phyloP scores from a whole-genome alignment of 1,139 yeast genomes.

The Entelexis paramagnoliae region DNA sequence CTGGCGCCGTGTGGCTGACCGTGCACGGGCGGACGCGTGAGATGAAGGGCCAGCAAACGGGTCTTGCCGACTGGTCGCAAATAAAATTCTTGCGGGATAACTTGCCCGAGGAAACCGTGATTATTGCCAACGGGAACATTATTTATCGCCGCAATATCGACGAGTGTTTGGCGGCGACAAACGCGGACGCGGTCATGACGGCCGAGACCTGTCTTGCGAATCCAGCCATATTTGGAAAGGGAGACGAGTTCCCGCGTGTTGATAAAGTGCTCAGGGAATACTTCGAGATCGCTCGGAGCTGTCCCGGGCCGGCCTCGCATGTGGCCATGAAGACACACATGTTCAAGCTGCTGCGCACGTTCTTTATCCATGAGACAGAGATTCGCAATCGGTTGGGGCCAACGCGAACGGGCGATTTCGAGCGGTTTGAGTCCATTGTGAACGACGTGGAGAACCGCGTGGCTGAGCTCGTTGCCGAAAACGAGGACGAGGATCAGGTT shows the following conservation, averaged over 20 bases:
- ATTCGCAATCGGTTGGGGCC: slow-evolving; percentile 63
- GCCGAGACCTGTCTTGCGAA: slow-evolving; percentile 93
- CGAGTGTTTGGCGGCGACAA: slow-evolving; percentile 52
- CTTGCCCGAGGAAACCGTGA: slow-evolving; percentile 71
- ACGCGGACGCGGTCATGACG: slow-evolving; percentile 90
- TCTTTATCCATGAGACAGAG: slow-evolving; percentile 63
- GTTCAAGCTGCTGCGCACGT: slow-evolving; percentile 74
- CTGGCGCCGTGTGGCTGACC: slow-evolving; percentile 93
- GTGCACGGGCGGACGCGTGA: slow-evolving; percentile 95
- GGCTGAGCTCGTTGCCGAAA: slow-evolving; percentile 40
- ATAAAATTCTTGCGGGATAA: slow-evolving; percentile 67
- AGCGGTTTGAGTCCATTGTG: slow-evolving; percentile 62
- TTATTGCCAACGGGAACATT: slow-evolving; percentile 88
- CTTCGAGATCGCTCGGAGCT: slow-evolving; percentile 62
- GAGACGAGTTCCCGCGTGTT: slow-evolving; percentile 72
- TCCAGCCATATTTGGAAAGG: slow-evolving; percentile 65
- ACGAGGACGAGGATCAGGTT: slow-evolving; percentile 44
- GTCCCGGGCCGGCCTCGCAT: slow-evolving; percentile 64
- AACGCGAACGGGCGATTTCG: slow-evolving; percentile 36
- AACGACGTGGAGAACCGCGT: slow-evolving; percentile 57
- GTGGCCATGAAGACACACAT: slow-evolving; percentile 87
- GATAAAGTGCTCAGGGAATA: slow-evolving; percentile 78
- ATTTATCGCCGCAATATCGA: slow-evolving; percentile 70
- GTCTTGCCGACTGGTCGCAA: slow-evolving; percentile 86
- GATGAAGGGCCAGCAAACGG: slow-evolving; percentile 94